These are phyloP conservation scores for Hypocreales sp. DNA, from an alignment of 2,329 filamentous ascomycete genomes.

Conservation along the genomic window DNA sequence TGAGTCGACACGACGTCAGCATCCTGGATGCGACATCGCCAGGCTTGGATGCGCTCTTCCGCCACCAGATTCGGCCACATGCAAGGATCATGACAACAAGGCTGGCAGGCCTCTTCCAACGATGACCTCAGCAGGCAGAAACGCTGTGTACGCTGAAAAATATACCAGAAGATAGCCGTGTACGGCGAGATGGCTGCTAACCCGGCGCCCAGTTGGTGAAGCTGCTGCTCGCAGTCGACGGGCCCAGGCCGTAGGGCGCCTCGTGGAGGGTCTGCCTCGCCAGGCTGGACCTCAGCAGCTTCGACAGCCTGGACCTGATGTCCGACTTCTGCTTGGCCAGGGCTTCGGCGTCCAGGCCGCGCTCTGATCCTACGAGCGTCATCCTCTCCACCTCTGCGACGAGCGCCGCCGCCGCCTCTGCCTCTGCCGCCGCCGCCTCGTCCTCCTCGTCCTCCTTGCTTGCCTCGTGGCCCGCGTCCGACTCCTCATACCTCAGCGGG, in stretches of 20 bases:
- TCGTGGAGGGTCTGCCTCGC: background rate
- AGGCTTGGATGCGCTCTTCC: no score
- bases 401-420: background rate
- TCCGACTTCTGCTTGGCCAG: background rate
- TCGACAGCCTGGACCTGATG: background rate
- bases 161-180: no score
- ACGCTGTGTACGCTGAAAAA: no score
- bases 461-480: conserved; percentile 3
- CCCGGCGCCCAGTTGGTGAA: conserved; percentile 1
- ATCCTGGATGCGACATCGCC: no score
- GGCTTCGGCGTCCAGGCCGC: background rate
- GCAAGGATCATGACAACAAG: no score
- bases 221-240: conserved; percentile 1
- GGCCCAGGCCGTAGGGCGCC: background rate
- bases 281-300: background rate
- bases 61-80: no score
- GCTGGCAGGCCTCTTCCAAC: no score
- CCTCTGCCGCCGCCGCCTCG: background rate
- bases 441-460: background rate
- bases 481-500: conserved; percentile 7
- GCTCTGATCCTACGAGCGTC: background rate
- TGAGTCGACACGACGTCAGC: no score
- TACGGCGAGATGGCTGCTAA: no score
- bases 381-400: background rate
- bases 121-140: no score